phyloP scores from a whole-genome alignment of 2,329 filamentous ascomycete genomes.

The Bretziella fagacearum region DNA sequence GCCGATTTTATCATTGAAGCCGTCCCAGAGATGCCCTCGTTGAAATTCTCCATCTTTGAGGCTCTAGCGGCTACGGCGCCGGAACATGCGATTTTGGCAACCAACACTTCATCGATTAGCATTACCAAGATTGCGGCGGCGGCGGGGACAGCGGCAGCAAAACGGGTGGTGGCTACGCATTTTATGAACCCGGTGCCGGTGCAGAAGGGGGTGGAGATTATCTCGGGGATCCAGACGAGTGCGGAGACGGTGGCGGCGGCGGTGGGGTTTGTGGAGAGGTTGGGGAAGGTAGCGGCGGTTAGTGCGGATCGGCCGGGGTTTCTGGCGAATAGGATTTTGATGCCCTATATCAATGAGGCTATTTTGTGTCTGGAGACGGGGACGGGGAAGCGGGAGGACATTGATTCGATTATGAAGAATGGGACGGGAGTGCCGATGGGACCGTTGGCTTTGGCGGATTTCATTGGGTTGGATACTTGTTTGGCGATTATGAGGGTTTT shows the following conservation, averaged over 20 bases:
- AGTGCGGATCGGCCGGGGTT: constrained; percentile 88
- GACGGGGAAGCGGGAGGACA: constrained; percentile 74
- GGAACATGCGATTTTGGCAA: constrained; percentile 76
- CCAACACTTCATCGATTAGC: constrained; percentile 96
- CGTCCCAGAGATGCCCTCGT: constrained; percentile 73
- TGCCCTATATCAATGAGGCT: constrained; percentile 99
- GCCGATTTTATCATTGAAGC: constrained; percentile 97
- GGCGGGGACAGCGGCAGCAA: constrained; percentile 59
- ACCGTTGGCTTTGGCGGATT: constrained; percentile 81
- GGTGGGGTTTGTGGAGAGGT: constrained; percentile 68
- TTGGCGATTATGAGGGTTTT: constrained; percentile 94
- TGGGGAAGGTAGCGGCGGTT: constrained; percentile 82
- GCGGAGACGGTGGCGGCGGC: constrained; percentile 65
- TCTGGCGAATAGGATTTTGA: constrained; percentile 87
- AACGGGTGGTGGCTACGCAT: constrained; percentile 86
- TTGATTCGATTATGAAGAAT: constrained; percentile 98
- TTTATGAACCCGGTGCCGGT: constrained; percentile 99
- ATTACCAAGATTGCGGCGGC: constrained; percentile 91
- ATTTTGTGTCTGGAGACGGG: constrained; percentile 91
- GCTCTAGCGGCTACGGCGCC: constrained; percentile 68
- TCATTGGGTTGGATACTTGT: constrained; percentile 93
- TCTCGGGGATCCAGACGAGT: constrained; percentile 83
- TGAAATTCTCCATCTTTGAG: constrained; percentile 80
- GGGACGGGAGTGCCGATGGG: constrained; percentile 98
- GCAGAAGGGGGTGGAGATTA: constrained; percentile 96